Conservation (phyloP, 345 rosid species). For the Corchorus capsularis region DNA sequence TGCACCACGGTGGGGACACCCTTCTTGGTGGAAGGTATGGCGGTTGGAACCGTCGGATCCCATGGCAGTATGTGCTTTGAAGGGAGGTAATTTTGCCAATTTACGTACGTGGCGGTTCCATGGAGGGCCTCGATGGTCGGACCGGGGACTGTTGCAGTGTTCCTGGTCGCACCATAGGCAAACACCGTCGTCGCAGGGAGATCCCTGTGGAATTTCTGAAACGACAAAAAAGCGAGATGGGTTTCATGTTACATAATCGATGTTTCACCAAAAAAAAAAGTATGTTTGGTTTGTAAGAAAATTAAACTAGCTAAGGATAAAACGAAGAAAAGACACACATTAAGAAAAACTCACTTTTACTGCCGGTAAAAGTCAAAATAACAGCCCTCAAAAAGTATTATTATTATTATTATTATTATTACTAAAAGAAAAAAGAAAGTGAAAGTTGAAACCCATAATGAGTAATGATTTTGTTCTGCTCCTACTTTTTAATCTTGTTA, state of each 20-base stretch:
- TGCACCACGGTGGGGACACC: conserved; percentile 96
- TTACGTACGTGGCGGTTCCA: conserved; percentile 57
- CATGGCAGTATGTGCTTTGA: conserved; percentile 78
- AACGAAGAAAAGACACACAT: too few relatives aligned
- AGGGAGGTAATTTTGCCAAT: conserved; percentile 90
- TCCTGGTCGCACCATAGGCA: conserved; percentile 67
- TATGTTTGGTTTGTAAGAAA: not conserved
- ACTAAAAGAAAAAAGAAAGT: too few relatives aligned
- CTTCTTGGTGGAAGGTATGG: conserved; percentile 38
- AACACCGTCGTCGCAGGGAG: conserved; percentile 80
- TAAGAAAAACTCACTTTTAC: too few relatives aligned
- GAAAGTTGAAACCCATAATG: too few relatives aligned
- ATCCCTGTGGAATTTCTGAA: conserved; percentile 90
- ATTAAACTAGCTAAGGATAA: not conserved
- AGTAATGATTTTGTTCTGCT: not conserved
- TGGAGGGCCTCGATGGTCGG: conserved; percentile 88
- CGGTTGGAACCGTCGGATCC: conserved; percentile 86
- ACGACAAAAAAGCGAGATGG: not conserved
- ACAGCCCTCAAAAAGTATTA: too few relatives aligned
- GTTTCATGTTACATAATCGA: not conserved
- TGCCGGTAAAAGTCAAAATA: too few relatives aligned
- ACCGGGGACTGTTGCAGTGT: conserved; percentile 76
- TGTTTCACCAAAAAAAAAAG: not conserved
- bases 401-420: too few relatives aligned
- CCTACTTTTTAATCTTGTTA: not conserved